Conservation (phyloP, 2,329 filamentous ascomycete genomes). For the Ascochyta koolunga region DNA sequence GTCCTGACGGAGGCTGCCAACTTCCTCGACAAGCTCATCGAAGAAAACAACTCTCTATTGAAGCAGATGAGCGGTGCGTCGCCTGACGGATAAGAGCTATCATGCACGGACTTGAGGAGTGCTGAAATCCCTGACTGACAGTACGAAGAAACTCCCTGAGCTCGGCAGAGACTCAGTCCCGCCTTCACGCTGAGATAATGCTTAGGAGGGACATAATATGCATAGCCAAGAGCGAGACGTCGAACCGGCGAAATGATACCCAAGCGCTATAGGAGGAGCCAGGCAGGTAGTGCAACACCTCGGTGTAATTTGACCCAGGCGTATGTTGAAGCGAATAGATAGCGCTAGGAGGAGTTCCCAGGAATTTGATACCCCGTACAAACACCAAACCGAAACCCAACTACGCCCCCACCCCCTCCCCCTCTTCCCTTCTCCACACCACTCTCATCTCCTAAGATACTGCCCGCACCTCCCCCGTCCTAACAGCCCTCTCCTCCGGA, state of each 20-base stretch:
- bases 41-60: conserved; percentile 61
- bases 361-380: conserved; percentile 5
- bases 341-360: background rate
- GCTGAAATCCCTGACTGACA: too few species aligned
- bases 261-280: background rate
- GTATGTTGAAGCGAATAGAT: too few species aligned
- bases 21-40: conserved; percentile 75
- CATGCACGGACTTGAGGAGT: too few species aligned
- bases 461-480: conserved; percentile 24
- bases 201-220: background rate
- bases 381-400: background rate
- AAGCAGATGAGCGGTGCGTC: background rate
- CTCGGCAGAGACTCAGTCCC: too few species aligned
- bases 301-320: background rate
- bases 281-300: background rate
- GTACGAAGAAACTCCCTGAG: background rate
- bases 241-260: conserved; percentile 13
- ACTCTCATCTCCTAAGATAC: background rate
- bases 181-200: too few species aligned
- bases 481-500: conserved; percentile 27
- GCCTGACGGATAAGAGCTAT: background rate
- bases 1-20: conserved; percentile 77
- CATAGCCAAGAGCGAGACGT: background rate
- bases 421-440: background rate
- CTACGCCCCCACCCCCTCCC: too few species aligned